phyloP scores from a whole-genome alignment of 2,329 filamentous ascomycete species.

The Fusarium clavum region DNA sequence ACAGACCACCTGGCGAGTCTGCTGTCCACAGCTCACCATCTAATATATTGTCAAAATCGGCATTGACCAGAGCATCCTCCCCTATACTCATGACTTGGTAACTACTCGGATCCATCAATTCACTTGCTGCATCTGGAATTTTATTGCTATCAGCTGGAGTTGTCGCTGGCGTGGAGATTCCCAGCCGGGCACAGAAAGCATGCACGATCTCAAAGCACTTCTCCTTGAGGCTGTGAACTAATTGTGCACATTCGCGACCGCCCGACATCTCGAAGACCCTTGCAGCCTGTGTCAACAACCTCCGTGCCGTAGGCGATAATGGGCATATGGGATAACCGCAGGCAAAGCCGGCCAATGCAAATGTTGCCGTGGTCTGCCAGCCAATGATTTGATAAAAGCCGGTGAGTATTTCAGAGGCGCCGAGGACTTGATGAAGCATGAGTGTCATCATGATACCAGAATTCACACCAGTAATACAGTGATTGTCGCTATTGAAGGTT shows the following conservation, averaged over 20 bases:
- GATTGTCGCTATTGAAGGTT: slow-evolving; percentile 44
- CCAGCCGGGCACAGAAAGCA: slow-evolving; percentile 37
- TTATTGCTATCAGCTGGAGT: slow-evolving; percentile 7
- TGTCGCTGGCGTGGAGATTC: slow-evolving; percentile 31
- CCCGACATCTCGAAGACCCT: slow-evolving; percentile 29
- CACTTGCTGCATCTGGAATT: neutral
- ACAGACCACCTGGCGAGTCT: slow-evolving; percentile 27
- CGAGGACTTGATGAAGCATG: slow-evolving; percentile 45
- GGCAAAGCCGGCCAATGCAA: slow-evolving; percentile 38
- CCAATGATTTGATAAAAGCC: slow-evolving; percentile 46
- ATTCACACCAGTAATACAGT: slow-evolving; percentile 40
- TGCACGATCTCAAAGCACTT: slow-evolving; percentile 34
- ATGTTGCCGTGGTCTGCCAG: slow-evolving; percentile 47
- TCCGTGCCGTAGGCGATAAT: slow-evolving; percentile 35
- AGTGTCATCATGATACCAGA: slow-evolving; percentile 46
- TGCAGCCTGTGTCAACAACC: slow-evolving; percentile 23
- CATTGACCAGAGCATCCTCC: slow-evolving; percentile 9
- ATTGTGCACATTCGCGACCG: slow-evolving; percentile 1
- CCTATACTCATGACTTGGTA: slow-evolving; percentile 32
- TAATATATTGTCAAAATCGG: slow-evolving; percentile 4
- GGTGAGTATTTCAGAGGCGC: slow-evolving; percentile 44
- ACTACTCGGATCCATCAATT: neutral
- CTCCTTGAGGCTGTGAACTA: slow-evolving; percentile 19
- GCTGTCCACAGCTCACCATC: slow-evolving; percentile 25
- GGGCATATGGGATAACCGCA: slow-evolving; percentile 46